Evolutionary conservation across 441 rosid species (phyloP), one percentile per base, ranked within the genome.

Genomic region (Hura crepitans): DNA sequence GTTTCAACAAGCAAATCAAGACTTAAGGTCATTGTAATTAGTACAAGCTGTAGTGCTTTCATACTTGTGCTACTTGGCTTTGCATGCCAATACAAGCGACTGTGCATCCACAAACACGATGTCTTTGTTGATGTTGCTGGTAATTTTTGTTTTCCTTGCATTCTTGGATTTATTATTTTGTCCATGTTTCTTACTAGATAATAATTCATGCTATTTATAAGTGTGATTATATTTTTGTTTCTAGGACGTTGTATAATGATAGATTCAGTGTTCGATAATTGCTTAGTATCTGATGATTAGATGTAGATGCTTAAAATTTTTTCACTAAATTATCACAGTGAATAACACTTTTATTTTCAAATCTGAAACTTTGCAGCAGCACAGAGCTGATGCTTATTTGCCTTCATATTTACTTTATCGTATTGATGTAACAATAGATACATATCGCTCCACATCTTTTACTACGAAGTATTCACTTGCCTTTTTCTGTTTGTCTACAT

Each of bases 41-140:
- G 86, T 11, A 85, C 87, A 69, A 83, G 78, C 72, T 83, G 87
- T 74, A 90, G 77, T 68, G 94, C 84, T 68, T 70, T 83, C 63
- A 17, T 79, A 56, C 85, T 92, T 72, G 58, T 94, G 62, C 65
- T 74, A 18, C 77, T 83, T 37, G 72, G 86, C 75, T 80, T 85
- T 72, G 81, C 73, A 45, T 87, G 74, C 72, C 81, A 83, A n/a
- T 86, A 74, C 73, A 82, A 81, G 62, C 85, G 72, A 72, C 47
- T 78, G 20, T 81, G 67, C 73, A 85, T 72, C 72, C 74, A 42
- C 74, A 81, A 75, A 59, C 72, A 60, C 23, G 97, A 89, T 60
- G 39, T 75, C 65, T 94, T 92, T 66, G 80, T 87, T 49, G 99
- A 94, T 73, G 96, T 94, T 74, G 68, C 96, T 65, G 96, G 98